phyloP scores from a whole-genome alignment of 2,329 filamentous ascomycete genomes.

The Fusarium graminum region DNA sequence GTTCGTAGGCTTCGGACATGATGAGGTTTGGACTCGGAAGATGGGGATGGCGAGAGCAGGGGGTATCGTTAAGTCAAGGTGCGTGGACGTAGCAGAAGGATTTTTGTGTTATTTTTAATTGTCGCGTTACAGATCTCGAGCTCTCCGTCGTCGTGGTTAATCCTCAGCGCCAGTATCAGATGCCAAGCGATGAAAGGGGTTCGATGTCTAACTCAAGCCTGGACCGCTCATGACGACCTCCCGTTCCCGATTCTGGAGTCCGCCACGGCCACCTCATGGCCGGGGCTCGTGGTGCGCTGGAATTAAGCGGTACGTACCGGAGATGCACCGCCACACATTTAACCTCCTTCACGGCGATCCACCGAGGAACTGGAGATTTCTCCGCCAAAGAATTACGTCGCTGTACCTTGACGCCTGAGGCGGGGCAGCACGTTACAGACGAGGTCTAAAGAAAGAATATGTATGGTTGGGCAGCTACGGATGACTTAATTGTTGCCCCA shows the following conservation, averaged over 20 bases:
- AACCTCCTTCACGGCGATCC: not conserved
- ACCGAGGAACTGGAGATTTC: slow-evolving; percentile 16
- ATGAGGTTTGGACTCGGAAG: slow-evolving; percentile 9
- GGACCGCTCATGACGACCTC: slow-evolving; percentile 34
- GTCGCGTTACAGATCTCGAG: not conserved
- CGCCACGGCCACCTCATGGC: slow-evolving; percentile 22
- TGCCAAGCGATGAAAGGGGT: slow-evolving; percentile 38
- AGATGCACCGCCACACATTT: slow-evolving; percentile 31
- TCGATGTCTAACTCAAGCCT: slow-evolving; percentile 24
- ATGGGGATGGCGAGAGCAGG: slow-evolving; percentile 15
- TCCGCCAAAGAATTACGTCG: slow-evolving; percentile 15
- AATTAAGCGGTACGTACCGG: slow-evolving; percentile 28
- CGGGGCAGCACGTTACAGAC: slow-evolving; percentile 25
- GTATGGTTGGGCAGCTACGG: slow-evolving; percentile 35
- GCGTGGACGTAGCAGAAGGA: not conserved
- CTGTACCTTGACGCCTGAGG: slow-evolving; percentile 19
- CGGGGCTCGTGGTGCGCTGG: slow-evolving; percentile 2
- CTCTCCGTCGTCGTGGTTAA: slow-evolving; percentile 1
- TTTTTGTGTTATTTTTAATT: slow-evolving; percentile 3
- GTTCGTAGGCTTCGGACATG: slow-evolving; percentile 84
- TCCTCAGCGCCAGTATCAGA: slow-evolving; percentile 7
- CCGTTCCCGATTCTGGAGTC: slow-evolving; percentile 20
- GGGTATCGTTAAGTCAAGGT: not conserved
- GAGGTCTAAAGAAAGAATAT: slow-evolving; percentile 4
- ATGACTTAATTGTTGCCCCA: not conserved